Percentiles rank a stretch among this genome's conserved stretches.
phyloP scores from a whole-genome alignment of 345 rosid genomes.

The Cardamine resedifolia region DNA sequence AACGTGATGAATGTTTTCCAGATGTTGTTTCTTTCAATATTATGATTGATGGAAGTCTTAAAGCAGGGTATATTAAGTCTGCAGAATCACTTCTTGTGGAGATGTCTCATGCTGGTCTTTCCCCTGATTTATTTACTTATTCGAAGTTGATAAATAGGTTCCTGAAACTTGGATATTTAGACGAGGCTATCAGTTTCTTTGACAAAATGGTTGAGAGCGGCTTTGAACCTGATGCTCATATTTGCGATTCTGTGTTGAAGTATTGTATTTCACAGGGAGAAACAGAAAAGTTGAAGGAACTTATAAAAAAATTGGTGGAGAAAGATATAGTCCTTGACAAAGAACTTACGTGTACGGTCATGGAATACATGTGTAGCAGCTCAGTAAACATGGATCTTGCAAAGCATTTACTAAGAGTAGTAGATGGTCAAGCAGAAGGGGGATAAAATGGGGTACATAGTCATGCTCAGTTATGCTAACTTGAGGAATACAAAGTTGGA shows the following conservation, averaged over 20 bases:
- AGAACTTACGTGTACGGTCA: slow-evolving; percentile 46
- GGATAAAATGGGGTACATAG: background rate
- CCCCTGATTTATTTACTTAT: slow-evolving; percentile 56
- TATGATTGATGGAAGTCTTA: slow-evolving; percentile 61
- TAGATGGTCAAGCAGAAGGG: slow-evolving; percentile 32
- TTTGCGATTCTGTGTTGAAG: slow-evolving; percentile 62
- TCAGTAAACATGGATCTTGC: slow-evolving; percentile 37
- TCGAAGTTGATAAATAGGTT: slow-evolving; percentile 57
- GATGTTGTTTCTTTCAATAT: slow-evolving; percentile 52
- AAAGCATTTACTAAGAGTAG: slow-evolving; percentile 47
- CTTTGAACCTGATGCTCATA: slow-evolving; percentile 43
- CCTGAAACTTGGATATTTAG: slow-evolving; percentile 52
- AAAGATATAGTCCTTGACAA: slow-evolving; percentile 50
- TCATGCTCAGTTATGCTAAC: background rate
- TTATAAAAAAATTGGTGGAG: slow-evolving; percentile 55
- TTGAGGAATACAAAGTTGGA: slow-evolving; percentile 6
- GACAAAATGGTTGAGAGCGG: slow-evolving; percentile 64
- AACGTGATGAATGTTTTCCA: slow-evolving; percentile 36
- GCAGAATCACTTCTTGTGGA: slow-evolving; percentile 49
- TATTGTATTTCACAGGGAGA: slow-evolving; percentile 48
- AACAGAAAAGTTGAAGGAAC: slow-evolving; percentile 45
- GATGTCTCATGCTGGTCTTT: slow-evolving; percentile 54
- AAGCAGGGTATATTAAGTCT: slow-evolving; percentile 50
- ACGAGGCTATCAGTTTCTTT: slow-evolving; percentile 50
- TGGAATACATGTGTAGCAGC: slow-evolving; percentile 52